Evolutionary conservation across 139 green algal species (phyloP).

Genomic region (Ulvella scutata): DNA sequence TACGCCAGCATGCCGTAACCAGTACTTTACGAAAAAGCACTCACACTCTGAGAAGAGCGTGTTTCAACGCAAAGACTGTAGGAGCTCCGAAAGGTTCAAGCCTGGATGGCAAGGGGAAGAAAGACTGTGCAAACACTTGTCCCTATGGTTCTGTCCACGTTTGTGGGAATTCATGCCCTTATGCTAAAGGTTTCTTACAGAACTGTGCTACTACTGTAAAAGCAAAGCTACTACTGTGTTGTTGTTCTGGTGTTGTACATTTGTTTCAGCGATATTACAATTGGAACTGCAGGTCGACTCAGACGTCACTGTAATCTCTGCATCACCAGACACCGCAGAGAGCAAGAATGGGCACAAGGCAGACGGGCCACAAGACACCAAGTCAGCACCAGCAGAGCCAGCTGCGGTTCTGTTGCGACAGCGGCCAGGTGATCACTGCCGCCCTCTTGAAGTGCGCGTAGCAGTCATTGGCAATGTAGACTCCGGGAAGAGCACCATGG

Average conservation of each 20-base stretch:
- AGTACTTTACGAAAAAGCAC: no score
- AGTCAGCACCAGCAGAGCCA: neutral
- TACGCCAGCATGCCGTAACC: no score
- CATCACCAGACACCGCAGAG: neutral
- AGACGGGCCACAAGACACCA: neutral
- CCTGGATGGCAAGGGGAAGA: no score
- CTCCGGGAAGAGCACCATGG: slow-evolving; percentile 78
- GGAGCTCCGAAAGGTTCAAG: no score
- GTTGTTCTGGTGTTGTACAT: neutral
- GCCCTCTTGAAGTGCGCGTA: slow-evolving; percentile 57
- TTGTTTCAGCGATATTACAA: no score
- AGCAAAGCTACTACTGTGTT: neutral
- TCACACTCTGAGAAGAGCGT: no score
- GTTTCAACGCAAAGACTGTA: no score
- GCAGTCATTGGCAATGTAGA: slow-evolving; percentile 87
- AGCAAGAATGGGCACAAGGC: neutral
- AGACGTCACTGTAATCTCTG: neutral
- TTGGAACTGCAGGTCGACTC: neutral
- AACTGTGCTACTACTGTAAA: neutral
- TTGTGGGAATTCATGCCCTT: no score
- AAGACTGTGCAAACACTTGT: no score
- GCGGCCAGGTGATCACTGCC: slow-evolving; percentile 4
- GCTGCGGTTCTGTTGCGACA: slow-evolving; percentile 32
- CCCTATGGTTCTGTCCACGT: no score
- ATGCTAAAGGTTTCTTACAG: neutral